phyloP scores from a whole-genome alignment of 805 yeast genomes.

The Nematodospora valgi region DNA sequence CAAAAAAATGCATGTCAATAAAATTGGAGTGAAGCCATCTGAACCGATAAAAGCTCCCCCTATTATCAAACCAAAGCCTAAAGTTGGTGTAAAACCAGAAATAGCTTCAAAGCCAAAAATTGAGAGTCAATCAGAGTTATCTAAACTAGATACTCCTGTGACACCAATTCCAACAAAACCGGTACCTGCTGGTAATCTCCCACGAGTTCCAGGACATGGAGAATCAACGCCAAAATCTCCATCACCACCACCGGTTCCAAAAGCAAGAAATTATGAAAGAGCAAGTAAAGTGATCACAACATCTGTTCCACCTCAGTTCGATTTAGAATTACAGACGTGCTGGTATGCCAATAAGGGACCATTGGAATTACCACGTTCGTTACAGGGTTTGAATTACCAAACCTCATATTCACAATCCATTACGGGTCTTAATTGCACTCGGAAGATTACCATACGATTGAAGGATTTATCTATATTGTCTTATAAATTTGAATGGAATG shows the following conservation, averaged over 20 bases:
- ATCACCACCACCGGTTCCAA: slow-evolving; percentile 28
- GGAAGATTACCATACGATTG: slow-evolving; percentile 36
- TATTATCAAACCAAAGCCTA: slow-evolving; percentile 12
- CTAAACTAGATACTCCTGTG: no score
- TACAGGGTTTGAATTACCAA: slow-evolving; percentile 34
- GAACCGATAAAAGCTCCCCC: slow-evolving; percentile 4
- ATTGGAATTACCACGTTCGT: slow-evolving; percentile 31
- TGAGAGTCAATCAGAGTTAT: no score
- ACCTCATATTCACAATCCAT: slow-evolving; percentile 14
- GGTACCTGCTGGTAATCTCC: slow-evolving; percentile 8
- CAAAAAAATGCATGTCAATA: slow-evolving; percentile 7
- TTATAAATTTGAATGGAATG: slow-evolving; percentile 40
- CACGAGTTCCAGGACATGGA: slow-evolving; percentile 7
- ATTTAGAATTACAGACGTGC: slow-evolving; percentile 41
- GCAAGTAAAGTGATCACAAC: slow-evolving; percentile 12
- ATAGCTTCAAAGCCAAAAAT: slow-evolving; percentile 6
- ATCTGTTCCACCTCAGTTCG: slow-evolving; percentile 30
- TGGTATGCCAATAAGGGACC: slow-evolving; percentile 42
- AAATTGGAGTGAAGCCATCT: slow-evolving; percentile 1
- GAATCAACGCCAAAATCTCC: slow-evolving; percentile 11
- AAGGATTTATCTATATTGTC: slow-evolving; percentile 39
- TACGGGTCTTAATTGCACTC: slow-evolving; percentile 12
- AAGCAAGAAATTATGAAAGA: slow-evolving; percentile 21
- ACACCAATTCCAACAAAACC: background rate
- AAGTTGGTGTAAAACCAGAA: slow-evolving; percentile 9